A percentile compares a stretch with the other conserved stretches of the same genome.
These are phyloP conservation scores for Mortierella sp. DNA, from an alignment of 371 early-diverging fungal genomes.

Conservation along the genomic window DNA sequence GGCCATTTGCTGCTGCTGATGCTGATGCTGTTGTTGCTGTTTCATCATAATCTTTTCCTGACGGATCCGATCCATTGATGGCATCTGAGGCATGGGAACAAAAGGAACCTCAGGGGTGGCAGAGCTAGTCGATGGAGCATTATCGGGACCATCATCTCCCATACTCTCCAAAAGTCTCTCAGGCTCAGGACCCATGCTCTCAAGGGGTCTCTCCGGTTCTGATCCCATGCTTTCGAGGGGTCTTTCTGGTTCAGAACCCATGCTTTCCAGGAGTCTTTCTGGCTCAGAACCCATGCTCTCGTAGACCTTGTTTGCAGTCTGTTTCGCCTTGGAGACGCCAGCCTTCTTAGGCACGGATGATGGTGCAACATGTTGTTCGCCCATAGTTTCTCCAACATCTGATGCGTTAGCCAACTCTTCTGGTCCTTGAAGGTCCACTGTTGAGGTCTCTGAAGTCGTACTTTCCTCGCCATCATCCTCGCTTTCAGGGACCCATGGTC, in stretches of 20 bases:
- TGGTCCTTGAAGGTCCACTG: slow-evolving; percentile 23
- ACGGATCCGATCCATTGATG: slow-evolving; percentile 41
- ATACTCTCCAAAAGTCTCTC: slow-evolving; percentile 46
- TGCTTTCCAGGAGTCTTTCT: slow-evolving; percentile 17
- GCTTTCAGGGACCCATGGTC: slow-evolving; percentile 46
- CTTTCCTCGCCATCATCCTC: slow-evolving; percentile 7
- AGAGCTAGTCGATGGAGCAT: neutral
- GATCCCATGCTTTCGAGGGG: slow-evolving; percentile 56
- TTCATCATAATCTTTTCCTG: slow-evolving; percentile 38
- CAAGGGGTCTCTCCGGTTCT: slow-evolving; percentile 41
- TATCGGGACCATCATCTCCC: slow-evolving; percentile 42
- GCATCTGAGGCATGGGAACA: slow-evolving; percentile 52
- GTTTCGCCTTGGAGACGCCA: neutral
- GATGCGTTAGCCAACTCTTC: slow-evolving; percentile 39
- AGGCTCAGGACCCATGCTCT: slow-evolving; percentile 54
- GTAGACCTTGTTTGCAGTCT: neutral
- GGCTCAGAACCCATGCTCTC: slow-evolving; percentile 34
- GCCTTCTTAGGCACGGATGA: slow-evolving; percentile 12
- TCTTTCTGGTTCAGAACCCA: slow-evolving; percentile 42
- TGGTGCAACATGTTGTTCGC: slow-evolving; percentile 15
- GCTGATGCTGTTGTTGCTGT: slow-evolving; percentile 37
- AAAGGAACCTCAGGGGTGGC: slow-evolving; percentile 4
- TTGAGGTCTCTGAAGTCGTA: slow-evolving; percentile 13
- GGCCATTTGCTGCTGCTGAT: slow-evolving; percentile 26
- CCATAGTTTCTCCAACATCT: slow-evolving; percentile 44